Conservation (phyloP, 1,284 basidiomycete species). For the Malassezia restricta region DNA sequence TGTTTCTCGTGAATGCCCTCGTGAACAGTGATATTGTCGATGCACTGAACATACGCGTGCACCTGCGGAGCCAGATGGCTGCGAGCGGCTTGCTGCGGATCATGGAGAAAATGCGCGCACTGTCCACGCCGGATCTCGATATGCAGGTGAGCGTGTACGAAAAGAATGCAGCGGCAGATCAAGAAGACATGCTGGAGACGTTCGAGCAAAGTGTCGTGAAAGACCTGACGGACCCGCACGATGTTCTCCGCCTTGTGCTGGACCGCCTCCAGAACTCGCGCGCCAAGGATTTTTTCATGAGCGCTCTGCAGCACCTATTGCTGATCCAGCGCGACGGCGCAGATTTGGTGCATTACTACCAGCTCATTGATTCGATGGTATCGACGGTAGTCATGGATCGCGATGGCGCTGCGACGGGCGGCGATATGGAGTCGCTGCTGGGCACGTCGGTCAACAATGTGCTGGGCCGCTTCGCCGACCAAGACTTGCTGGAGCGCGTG, state of each 20-base stretch:
- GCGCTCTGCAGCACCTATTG: conserved; percentile 80
- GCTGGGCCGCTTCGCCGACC: conserved; percentile 79
- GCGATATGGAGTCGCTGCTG: conserved; percentile 64
- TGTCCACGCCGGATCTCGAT: conserved; percentile 58
- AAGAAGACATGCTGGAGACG: conserved; percentile 62
- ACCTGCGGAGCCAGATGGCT: conserved; percentile 79
- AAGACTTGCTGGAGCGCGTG: conserved; percentile 68
- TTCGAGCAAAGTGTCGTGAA: conserved; percentile 65
- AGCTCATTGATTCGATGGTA: conserved; percentile 83
- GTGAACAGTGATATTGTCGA: conserved; percentile 37
- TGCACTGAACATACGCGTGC: conserved; percentile 62
- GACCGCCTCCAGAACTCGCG: conserved; percentile 62
- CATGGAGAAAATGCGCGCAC: conserved; percentile 59
- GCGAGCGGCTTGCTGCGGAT: conserved; percentile 67
- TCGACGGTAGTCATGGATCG: conserved; percentile 81
- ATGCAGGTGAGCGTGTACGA: conserved; percentile 61
- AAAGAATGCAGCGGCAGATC: conserved; percentile 63
- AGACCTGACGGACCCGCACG: conserved; percentile 67
- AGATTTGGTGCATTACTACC: conserved; percentile 68
- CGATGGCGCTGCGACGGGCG: conserved; percentile 58
- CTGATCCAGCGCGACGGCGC: conserved; percentile 73
- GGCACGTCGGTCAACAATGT: conserved; percentile 80
- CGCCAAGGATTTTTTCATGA: conserved; percentile 75
- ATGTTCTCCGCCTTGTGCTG: conserved; percentile 72
- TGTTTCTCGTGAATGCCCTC: conserved; percentile 36